Evolutionary conservation across 805 yeast species (phyloP).

Genomic region (Suhomyces faveliae): DNA sequence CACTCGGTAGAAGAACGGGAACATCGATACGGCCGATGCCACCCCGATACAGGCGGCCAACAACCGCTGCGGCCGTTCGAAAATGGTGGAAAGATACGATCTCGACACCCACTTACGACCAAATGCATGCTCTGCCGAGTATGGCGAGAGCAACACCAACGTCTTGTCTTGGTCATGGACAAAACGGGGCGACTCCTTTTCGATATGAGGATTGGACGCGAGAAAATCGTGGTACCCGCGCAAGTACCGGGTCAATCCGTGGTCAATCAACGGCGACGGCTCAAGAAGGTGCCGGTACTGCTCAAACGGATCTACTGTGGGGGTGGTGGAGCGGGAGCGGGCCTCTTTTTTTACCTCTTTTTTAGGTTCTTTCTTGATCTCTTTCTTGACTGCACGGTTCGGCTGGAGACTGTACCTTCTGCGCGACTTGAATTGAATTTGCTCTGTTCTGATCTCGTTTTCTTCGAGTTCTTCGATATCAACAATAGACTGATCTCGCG

Average conservation of each 20-base stretch:
- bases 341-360: neutral
- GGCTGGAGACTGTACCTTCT: constrained; percentile 31
- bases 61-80: constrained; percentile 79
- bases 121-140: constrained; percentile 68
- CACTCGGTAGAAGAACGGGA: constrained; percentile 57
- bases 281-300: constrained; percentile 29
- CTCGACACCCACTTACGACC: constrained; percentile 77
- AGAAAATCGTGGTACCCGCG: constrained; percentile 44
- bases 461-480: constrained; percentile 36
- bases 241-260: constrained; percentile 35
- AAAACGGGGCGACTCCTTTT: constrained; percentile 39
- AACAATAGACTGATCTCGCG: constrained; percentile 32
- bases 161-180: constrained; percentile 44
- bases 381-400: constrained; percentile 2
- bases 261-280: constrained; percentile 38
- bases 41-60: constrained; percentile 77
- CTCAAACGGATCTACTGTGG: constrained; percentile 5
- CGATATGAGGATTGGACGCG: constrained; percentile 41
- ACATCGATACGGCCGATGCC: constrained; percentile 68
- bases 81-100: constrained; percentile 62
- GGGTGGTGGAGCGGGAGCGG: constrained; percentile 6
- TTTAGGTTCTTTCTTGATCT: neutral
- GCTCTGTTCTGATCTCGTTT: constrained; percentile 33
- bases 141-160: constrained; percentile 64
- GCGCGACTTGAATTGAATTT: constrained; percentile 35